Evolutionary conservation across 257 asterid species (phyloP), one percentile per base, ranked within the genome.

Genomic region (Voacanga thouarsii): DNA sequence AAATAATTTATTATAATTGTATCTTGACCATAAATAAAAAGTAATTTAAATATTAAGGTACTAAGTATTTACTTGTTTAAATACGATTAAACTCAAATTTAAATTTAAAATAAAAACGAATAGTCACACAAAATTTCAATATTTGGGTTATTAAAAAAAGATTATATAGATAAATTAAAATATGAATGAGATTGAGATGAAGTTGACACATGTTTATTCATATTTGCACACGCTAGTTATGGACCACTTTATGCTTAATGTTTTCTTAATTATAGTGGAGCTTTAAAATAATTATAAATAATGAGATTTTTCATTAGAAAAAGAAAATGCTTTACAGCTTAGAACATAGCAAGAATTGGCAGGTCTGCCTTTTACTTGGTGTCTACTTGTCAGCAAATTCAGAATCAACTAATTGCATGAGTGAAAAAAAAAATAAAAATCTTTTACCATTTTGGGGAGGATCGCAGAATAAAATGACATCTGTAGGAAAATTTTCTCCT

Each of bases 271-370:
- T 8, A 10, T 3, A 72, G 49, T 28, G 47, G 76, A 18, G 30
- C 47, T 30, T 72, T 72, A 72, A 72, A 24, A 72, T 71, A 16
- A 28, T 51, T 15, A 23, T 51, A 51, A 60, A 72, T 19, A 72
- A 16, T 51, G 64, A 51, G 65, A 72, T 23, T 23, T 57, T 57
- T 57, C n/a, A 0, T 1, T 24, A 0, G 6, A 1, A 41, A 2
- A 24, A 0, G 30, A 37, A 51, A 15, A 15, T 21, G 74, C 80
- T 80, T 80, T 80, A 75, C 83, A 75, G 77, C 80, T 68, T 75
- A 57, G 76, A 80, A 30, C 45, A 68, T 30, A 67, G 57, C 75
- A 69, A 45, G 59, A 73, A 65, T 75, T 75, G 30, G 24, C 45
- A 75, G 73, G 56, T 44, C 49, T 72, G 7, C 44, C 44, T 45